These are phyloP conservation scores for Dryadomyces quercivorus DNA, from an alignment of 2,329 filamentous ascomycete genomes.

Conservation along the genomic window DNA sequence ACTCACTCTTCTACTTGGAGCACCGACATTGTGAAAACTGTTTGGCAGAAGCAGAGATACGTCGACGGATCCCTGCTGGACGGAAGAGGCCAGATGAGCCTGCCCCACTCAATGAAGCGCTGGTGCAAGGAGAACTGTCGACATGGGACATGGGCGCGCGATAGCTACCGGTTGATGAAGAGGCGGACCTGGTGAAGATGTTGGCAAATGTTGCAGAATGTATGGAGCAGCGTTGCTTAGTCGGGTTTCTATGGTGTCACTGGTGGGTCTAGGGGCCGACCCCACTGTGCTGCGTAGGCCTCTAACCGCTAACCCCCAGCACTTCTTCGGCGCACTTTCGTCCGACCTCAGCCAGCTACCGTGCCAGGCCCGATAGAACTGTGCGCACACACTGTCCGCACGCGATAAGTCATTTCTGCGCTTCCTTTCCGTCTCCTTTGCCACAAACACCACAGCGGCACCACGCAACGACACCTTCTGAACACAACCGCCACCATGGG, in stretches of 20 bases:
- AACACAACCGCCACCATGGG: constrained; percentile 40
- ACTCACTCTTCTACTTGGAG: constrained; percentile 30
- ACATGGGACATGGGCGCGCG: not conserved
- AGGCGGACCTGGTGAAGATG: not conserved
- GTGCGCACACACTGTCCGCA: no score
- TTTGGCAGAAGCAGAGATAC: not conserved
- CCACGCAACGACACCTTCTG: not conserved
- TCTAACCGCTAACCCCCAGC: no score
- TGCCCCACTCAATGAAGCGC: not conserved
- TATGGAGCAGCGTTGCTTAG: not conserved
- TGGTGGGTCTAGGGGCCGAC: no score
- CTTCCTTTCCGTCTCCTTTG: not conserved
- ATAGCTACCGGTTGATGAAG: not conserved
- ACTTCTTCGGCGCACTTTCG: no score
- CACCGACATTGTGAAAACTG: constrained; percentile 24
- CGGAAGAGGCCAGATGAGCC: not conserved
- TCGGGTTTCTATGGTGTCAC: no score
- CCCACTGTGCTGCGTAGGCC: no score
- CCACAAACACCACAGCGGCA: not conserved
- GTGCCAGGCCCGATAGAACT: no score
- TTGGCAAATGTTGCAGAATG: not conserved
- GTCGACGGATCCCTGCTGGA: not conserved
- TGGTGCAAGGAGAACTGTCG: not conserved
- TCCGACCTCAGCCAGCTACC: no score
- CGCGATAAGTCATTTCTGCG: no score